Conservation (phyloP, 202 grass and related monocot species). For the Setaria italica region DNA sequence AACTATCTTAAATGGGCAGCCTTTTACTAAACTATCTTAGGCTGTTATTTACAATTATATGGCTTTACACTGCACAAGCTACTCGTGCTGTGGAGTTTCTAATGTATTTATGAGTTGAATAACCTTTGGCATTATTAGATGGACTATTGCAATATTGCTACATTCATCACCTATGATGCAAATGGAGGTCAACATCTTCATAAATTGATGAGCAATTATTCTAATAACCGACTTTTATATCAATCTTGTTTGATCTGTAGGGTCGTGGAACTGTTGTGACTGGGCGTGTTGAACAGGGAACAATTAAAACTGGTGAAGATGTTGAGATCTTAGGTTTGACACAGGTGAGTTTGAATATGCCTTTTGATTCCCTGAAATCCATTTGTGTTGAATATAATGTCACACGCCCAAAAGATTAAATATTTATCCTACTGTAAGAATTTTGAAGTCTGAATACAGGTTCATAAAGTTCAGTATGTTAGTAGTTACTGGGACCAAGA, state of each 20-base stretch:
- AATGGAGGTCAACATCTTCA: background rate
- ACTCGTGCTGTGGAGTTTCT: no score
- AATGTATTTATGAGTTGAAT: background rate
- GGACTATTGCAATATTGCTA: background rate
- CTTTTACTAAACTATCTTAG: no score
- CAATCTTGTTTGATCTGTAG: conserved; percentile 40
- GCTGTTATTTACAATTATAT: background rate
- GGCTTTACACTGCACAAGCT: no score
- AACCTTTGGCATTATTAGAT: background rate
- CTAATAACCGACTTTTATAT: background rate
- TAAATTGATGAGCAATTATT: background rate
- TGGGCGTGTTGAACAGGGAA: conserved; percentile 91
- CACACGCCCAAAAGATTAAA: background rate
- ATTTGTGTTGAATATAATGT: background rate
- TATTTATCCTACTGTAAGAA: background rate
- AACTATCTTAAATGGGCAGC: background rate
- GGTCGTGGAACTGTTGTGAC: conserved; percentile 98
- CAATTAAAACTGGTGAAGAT: conserved; percentile 96
- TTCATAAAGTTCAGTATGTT: background rate
- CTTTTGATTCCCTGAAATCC: background rate
- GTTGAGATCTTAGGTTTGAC: conserved; percentile 91
- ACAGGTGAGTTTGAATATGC: conserved; percentile 52
- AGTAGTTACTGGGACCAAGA: no score
- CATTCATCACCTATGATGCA: background rate
- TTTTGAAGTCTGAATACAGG: no score